Conservation (phyloP, 352 stramenopile species). For the Phytophthora pisi region DNA sequence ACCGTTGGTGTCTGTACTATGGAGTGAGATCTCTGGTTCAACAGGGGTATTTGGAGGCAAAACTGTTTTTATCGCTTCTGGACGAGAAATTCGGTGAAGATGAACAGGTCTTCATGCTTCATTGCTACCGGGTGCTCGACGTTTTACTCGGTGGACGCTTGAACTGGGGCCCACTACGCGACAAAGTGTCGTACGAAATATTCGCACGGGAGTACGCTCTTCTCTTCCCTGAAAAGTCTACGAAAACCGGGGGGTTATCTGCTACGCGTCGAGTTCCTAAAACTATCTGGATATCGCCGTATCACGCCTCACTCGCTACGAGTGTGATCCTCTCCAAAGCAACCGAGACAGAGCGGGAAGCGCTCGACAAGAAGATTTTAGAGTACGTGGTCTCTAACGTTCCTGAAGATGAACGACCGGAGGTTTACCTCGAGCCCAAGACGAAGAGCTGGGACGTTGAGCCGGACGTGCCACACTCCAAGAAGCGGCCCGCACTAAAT, state of each 20-base stretch:
- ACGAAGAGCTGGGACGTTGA: too few relatives aligned
- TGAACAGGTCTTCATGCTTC: slow-evolving; percentile 89
- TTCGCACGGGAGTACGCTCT: slow-evolving; percentile 60
- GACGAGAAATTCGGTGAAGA: slow-evolving; percentile 95
- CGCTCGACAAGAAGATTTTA: slow-evolving; percentile 68
- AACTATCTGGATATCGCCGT: slow-evolving; percentile 82
- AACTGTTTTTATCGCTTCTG: slow-evolving; percentile 91
- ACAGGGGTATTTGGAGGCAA: slow-evolving; percentile 88
- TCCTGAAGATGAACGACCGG: slow-evolving; percentile 56
- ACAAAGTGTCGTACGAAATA: slow-evolving; percentile 57
- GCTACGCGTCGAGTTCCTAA: slow-evolving; percentile 48
- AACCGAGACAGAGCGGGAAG: slow-evolving; percentile 57
- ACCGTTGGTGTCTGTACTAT: slow-evolving; percentile 94
- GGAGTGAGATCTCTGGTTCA: slow-evolving; percentile 86
- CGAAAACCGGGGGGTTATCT: too few relatives aligned
- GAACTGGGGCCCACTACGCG: slow-evolving; percentile 68
- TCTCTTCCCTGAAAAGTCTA: slow-evolving; percentile 19
- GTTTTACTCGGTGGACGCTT: slow-evolving; percentile 62
- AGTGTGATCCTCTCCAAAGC: slow-evolving; percentile 77
- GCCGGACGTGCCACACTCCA: slow-evolving; percentile 7
- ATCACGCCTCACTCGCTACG: slow-evolving; percentile 75
- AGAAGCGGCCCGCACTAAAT: slow-evolving; percentile 22
- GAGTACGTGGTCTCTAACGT: slow-evolving; percentile 75
- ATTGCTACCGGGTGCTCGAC: slow-evolving; percentile 88
- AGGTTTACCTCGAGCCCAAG: slow-evolving; percentile 46